Percentiles rank a stretch among this genome's conserved stretches.
These are phyloP conservation scores for Pelargonium cotyledonis DNA, from an alignment of 441 rosid genomes.

Conservation along the genomic window DNA sequence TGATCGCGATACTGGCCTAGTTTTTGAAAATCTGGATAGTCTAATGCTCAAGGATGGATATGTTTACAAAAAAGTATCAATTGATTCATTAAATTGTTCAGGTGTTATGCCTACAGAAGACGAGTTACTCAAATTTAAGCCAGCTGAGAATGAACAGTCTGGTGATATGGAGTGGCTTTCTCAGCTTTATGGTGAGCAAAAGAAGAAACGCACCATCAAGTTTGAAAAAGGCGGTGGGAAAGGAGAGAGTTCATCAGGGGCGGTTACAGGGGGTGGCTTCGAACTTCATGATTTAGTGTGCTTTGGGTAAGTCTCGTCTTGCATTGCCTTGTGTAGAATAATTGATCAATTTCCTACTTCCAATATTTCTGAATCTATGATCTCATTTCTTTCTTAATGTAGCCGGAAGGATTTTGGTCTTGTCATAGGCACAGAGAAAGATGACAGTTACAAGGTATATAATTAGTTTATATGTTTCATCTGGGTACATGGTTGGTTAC, in stretches of 20 bases:
- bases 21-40: slow-evolving; percentile 70
- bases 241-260: slow-evolving; percentile 62
- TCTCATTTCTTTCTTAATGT: slow-evolving; percentile 25
- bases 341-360: slow-evolving; percentile 15
- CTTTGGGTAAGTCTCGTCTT: slow-evolving; percentile 47
- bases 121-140: slow-evolving; percentile 68
- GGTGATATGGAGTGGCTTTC: slow-evolving; percentile 76
- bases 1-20: slow-evolving; percentile 71
- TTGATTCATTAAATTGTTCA: slow-evolving; percentile 66
- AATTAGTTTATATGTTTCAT: slow-evolving; percentile 13
- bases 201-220: slow-evolving; percentile 39
- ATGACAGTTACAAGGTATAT: slow-evolving; percentile 66
- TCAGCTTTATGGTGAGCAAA: slow-evolving; percentile 74
- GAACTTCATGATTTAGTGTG: slow-evolving; percentile 66
- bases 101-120: slow-evolving; percentile 69
- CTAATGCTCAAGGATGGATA: slow-evolving; percentile 87
- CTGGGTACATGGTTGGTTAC: slow-evolving; percentile 10
- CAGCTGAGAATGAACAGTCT: slow-evolving; percentile 53
- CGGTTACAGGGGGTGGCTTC: slow-evolving; percentile 35
- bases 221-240: slow-evolving; percentile 55
- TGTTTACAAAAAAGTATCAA: slow-evolving; percentile 61
- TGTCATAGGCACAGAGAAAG: slow-evolving; percentile 78
- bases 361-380: slow-evolving; percentile 17
- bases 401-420: slow-evolving; percentile 92
- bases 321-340: slow-evolving; percentile 13